phyloP scores from a whole-genome alignment of 768 basidiomycete genomes.

The Psilocybe sp. region DNA sequence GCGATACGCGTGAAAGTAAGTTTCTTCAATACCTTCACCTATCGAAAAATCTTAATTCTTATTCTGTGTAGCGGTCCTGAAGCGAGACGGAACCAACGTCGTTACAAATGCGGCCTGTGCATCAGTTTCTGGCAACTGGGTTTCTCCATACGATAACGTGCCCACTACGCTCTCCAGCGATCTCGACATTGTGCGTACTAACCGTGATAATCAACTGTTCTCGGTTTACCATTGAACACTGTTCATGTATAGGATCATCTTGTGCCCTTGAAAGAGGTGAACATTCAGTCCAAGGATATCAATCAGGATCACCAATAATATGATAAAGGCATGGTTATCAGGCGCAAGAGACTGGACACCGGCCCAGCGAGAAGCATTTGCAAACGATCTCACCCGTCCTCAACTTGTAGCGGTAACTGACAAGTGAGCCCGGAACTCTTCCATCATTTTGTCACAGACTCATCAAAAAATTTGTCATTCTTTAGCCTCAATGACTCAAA shows the following conservation, averaged over 20 bases:
- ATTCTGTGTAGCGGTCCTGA: conserved; percentile 30
- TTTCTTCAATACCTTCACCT: background rate
- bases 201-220: background rate
- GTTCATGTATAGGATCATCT: conserved; percentile 38
- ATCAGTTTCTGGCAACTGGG: conserved; percentile 44
- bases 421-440: conserved; percentile 18
- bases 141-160: conserved; percentile 48
- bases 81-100: conserved; percentile 41
- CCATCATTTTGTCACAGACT: background rate
- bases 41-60: background rate
- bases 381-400: conserved; percentile 53
- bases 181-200: conserved; percentile 43
- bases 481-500: conserved; percentile 40
- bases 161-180: conserved; percentile 39
- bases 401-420: conserved; percentile 48
- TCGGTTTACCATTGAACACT: background rate
- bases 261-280: conserved; percentile 48
- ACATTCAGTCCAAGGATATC: background rate
- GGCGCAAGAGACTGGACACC: conserved; percentile 50
- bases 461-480: background rate
- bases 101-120: conserved; percentile 36
- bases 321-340: conserved; percentile 45
- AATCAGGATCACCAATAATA: background rate
- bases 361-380: conserved; percentile 47
- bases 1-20: conserved; percentile 49